These are phyloP conservation scores for Penicillium arizonense DNA, from an alignment of 495 filamentous ascomycete species.

Conservation along the genomic window DNA sequence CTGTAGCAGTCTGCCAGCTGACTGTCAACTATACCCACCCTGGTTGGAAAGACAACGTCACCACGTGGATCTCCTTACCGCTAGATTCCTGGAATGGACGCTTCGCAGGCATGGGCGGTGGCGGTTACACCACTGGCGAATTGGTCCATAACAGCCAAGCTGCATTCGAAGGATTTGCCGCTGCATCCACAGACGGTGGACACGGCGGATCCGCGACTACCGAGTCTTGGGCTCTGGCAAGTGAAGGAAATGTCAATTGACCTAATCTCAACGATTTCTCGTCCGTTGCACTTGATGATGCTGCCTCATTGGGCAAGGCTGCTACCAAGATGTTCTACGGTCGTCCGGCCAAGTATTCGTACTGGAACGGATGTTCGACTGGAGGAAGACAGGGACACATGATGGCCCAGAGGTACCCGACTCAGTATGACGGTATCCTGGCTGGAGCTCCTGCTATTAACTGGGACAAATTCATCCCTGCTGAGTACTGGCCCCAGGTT, in stretches of 20 bases:
- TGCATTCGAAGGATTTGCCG: conserved; percentile 34
- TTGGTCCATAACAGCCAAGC: conserved; percentile 10
- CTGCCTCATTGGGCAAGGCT: conserved; percentile 22
- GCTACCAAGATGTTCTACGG: conserved; percentile 17
- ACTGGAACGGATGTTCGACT: conserved; percentile 47
- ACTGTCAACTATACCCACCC: conserved; percentile 45
- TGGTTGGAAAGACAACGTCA: conserved; percentile 35
- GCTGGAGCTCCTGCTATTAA: conserved; percentile 47
- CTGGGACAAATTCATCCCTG: conserved; percentile 34
- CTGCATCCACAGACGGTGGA: conserved; percentile 36
- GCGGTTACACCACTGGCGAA: conserved; percentile 35
- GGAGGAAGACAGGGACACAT: conserved; percentile 48
- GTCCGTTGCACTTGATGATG: conserved; percentile 33
- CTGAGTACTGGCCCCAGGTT: conserved; percentile 14
- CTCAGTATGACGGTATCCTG: conserved; percentile 59
- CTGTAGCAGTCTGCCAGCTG: conserved; percentile 35
- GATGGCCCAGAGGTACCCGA: conserved; percentile 42
- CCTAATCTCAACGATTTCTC: conserved; percentile 38
- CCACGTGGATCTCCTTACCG: conserved; percentile 37
- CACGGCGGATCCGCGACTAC: background rate
- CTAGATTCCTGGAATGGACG: conserved; percentile 40
- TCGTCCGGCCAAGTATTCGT: conserved; percentile 26
- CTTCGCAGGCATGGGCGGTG: conserved; percentile 43
- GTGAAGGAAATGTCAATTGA: conserved; percentile 40
- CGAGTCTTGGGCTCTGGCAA: conserved; percentile 35